phyloP scores from a whole-genome alignment of 805 yeast genomes.

The Yarrowia porcina region DNA sequence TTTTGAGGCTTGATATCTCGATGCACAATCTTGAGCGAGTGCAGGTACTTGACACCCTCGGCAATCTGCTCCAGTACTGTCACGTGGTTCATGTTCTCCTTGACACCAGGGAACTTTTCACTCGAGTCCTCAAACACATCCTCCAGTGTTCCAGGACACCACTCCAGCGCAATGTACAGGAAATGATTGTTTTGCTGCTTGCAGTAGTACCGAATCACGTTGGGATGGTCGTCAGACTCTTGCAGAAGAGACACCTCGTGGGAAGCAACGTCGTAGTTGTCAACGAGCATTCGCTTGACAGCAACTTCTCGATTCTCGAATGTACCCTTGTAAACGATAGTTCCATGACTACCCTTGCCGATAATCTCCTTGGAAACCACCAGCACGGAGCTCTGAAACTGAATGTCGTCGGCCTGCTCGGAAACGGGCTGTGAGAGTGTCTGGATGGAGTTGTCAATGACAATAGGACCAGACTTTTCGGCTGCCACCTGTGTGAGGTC shows the following conservation, averaged over 20 bases:
- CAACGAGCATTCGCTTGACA: slow-evolving; percentile 87
- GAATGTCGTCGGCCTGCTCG: slow-evolving; percentile 14
- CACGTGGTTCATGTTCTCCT: slow-evolving; percentile 47
- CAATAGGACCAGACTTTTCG: slow-evolving; percentile 9
- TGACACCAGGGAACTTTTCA: slow-evolving; percentile 40
- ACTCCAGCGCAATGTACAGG: slow-evolving; percentile 86
- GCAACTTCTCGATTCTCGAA: slow-evolving; percentile 95
- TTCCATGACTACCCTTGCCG: slow-evolving; percentile 96
- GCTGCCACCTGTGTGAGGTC: background rate
- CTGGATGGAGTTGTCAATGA: slow-evolving; percentile 24
- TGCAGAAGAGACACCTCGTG: slow-evolving; percentile 84
- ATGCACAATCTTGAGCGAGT: slow-evolving; percentile 38
- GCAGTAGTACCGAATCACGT: slow-evolving; percentile 88
- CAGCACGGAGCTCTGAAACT: slow-evolving; percentile 22
- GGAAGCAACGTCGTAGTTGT: slow-evolving; percentile 89
- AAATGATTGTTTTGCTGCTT: slow-evolving; percentile 88
- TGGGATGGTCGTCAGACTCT: slow-evolving; percentile 95
- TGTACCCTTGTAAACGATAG: slow-evolving; percentile 85
- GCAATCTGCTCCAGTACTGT: slow-evolving; percentile 38
- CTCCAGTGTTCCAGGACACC: slow-evolving; percentile 85
- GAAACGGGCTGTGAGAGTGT: slow-evolving; percentile 24
- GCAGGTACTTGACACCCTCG: slow-evolving; percentile 32
- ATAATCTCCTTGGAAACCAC: slow-evolving; percentile 50
- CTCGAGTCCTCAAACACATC: slow-evolving; percentile 57
- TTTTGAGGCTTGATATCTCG: slow-evolving; percentile 67